These are phyloP conservation scores for Suaeda aralocaspica DNA, from an alignment of 148 eudicot species.

Conservation along the genomic window DNA sequence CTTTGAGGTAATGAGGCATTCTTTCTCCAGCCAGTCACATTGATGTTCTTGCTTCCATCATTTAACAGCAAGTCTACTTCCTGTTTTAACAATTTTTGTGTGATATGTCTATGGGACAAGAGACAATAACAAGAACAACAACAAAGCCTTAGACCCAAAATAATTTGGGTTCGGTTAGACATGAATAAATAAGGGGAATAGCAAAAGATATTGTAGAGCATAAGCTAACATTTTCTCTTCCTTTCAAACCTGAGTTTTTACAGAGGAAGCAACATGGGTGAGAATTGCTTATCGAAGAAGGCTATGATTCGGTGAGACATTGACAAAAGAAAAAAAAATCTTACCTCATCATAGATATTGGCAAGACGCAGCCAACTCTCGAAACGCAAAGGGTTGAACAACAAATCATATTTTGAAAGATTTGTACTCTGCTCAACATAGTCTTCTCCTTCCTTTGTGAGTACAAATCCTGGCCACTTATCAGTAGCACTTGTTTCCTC, in stretches of 20 bases:
- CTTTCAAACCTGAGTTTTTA: not conserved
- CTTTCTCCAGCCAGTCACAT: slow-evolving; percentile 84
- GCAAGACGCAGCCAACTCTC: slow-evolving; percentile 99
- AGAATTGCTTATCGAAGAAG: not conserved
- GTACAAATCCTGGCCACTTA: slow-evolving; percentile 96
- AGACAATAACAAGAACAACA: too few species aligned
- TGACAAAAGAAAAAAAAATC: slow-evolving; percentile 11
- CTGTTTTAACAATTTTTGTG: slow-evolving; percentile 35
- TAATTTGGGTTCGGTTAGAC: too few species aligned
- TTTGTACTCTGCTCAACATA: slow-evolving; percentile 85
- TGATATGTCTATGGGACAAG: too few species aligned
- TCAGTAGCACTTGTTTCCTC: slow-evolving; percentile 94
- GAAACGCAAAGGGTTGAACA: slow-evolving; percentile 80
- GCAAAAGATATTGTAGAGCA: not conserved
- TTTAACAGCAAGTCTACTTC: slow-evolving; percentile 94
- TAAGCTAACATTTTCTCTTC: not conserved
- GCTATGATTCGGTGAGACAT: not conserved
- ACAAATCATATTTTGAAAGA: slow-evolving; percentile 85
- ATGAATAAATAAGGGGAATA: too few species aligned
- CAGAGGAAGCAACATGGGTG: not conserved
- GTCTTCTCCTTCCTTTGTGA: slow-evolving; percentile 95
- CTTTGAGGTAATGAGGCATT: slow-evolving; percentile 63
- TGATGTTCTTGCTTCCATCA: slow-evolving; percentile 98
- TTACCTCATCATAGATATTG: slow-evolving; percentile 91
- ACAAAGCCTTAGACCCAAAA: too few species aligned